These are phyloP conservation scores for Crucihimalaya himalaica DNA, from an alignment of 345 rosid species.

Conservation along the genomic window DNA sequence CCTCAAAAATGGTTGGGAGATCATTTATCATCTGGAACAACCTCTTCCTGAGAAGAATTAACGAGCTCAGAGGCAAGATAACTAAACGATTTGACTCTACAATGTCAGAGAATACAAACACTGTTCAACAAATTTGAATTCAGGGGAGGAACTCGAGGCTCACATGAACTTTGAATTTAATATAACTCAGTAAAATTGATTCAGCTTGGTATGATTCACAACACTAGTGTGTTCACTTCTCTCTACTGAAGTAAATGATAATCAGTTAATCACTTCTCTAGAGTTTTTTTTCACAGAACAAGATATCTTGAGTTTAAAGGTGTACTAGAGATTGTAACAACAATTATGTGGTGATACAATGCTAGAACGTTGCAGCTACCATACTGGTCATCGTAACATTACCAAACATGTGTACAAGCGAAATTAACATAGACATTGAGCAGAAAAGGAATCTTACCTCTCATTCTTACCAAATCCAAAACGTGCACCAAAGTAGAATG, in stretches of 20 bases:
- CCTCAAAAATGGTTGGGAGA: constrained; percentile 85
- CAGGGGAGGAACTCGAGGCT: not conserved
- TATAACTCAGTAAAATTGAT: not conserved
- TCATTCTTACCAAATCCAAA: constrained; percentile 96
- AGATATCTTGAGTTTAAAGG: not conserved
- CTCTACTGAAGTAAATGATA: not conserved
- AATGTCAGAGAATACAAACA: constrained; percentile 7
- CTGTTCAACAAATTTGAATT: not conserved
- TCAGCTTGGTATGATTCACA: constrained; percentile 17
- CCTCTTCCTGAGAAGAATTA: constrained; percentile 67
- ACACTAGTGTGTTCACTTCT: constrained; percentile 12
- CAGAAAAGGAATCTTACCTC: constrained; percentile 56
- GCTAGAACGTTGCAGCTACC: constrained; percentile 6
- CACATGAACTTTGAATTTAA: not conserved
- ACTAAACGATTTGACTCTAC: not conserved
- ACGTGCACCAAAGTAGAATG: constrained; percentile 98
- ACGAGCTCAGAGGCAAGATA: constrained; percentile 2
- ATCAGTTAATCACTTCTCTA: not conserved
- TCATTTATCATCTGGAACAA: constrained; percentile 98
- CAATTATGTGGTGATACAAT: not conserved
- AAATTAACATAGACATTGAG: not conserved
- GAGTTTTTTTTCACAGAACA: not conserved
- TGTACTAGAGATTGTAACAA: constrained; percentile 11
- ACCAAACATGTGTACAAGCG: not conserved
- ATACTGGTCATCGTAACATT: constrained; percentile 1